A percentile compares a stretch with the other conserved stretches of the same genome.
phyloP scores from a whole-genome alignment of 2,329 filamentous ascomycete species.

The Colletotrichum sp. region DNA sequence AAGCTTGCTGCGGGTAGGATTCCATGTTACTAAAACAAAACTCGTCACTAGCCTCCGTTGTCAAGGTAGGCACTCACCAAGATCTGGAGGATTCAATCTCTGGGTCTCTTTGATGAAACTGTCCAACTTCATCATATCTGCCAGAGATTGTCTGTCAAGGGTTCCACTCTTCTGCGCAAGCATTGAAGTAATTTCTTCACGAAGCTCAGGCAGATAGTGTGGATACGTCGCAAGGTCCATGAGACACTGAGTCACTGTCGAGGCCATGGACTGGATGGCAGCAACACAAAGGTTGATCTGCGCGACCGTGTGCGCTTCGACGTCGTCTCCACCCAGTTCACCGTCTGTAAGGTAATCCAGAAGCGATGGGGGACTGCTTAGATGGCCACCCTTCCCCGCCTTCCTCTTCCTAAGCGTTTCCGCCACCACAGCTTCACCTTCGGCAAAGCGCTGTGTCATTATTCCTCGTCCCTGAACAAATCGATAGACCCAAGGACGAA shows the following conservation, averaged over 20 bases:
- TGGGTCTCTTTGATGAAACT: neutral
- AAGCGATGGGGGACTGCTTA: neutral
- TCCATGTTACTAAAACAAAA: neutral
- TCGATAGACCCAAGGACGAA: neutral
- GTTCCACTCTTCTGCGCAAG: neutral
- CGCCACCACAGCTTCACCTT: neutral
- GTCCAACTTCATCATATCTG: neutral
- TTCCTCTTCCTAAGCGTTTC: neutral
- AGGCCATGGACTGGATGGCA: neutral
- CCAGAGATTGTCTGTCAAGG: neutral
- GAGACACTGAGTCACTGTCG: neutral
- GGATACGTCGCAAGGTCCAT: neutral
- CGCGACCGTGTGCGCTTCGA: neutral
- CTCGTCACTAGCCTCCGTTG: neutral
- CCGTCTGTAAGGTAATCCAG: neutral
- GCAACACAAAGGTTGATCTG: neutral
- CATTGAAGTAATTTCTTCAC: neutral
- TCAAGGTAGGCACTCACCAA: neutral
- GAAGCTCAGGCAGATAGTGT: neutral
- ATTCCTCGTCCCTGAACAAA: neutral
- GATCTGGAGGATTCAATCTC: neutral
- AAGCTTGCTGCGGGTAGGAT: neutral
- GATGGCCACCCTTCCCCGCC: neutral
- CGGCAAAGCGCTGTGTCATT: neutral
- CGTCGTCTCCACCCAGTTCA: neutral